These are phyloP conservation scores for Heteromeles arbutifolia DNA, from an alignment of 306 rosid species.

Conservation along the genomic window DNA sequence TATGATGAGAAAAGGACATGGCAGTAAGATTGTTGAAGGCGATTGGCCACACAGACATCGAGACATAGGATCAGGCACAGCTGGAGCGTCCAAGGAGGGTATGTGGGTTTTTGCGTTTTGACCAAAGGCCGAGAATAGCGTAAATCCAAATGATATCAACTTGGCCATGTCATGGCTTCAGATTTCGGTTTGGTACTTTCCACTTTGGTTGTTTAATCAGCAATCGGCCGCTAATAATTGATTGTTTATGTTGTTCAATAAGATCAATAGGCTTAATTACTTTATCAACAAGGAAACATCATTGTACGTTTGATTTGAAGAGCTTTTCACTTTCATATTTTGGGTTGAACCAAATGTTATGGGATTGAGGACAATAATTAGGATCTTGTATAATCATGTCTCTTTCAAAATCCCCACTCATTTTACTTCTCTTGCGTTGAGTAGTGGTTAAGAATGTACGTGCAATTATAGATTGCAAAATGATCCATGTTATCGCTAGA, in stretches of 20 bases:
- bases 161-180: not conserved
- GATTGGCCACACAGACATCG: not conserved
- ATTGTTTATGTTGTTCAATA: not conserved
- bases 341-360: too few relatives aligned
- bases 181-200: not conserved
- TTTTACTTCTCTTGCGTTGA: not conserved
- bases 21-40: not conserved
- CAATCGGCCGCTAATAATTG: not conserved
- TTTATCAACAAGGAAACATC: not conserved
- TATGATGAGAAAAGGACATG: not conserved
- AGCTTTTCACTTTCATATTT: not conserved
- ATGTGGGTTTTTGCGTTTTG: not conserved
- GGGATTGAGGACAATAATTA: not conserved
- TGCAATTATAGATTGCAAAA: not conserved
- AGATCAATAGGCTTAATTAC: not conserved
- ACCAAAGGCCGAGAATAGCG: not conserved
- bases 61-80: not conserved
- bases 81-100: not conserved
- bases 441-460: not conserved
- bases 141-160: not conserved
- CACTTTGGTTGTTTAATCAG: not conserved
- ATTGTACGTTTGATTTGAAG: not conserved
- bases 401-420: not conserved
- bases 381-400: not conserved
- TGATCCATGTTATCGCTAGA: not conserved